Evolutionary conservation across 768 basidiomycete genomes (phyloP).

Genomic region (Kwoniella newhampshirensis): DNA sequence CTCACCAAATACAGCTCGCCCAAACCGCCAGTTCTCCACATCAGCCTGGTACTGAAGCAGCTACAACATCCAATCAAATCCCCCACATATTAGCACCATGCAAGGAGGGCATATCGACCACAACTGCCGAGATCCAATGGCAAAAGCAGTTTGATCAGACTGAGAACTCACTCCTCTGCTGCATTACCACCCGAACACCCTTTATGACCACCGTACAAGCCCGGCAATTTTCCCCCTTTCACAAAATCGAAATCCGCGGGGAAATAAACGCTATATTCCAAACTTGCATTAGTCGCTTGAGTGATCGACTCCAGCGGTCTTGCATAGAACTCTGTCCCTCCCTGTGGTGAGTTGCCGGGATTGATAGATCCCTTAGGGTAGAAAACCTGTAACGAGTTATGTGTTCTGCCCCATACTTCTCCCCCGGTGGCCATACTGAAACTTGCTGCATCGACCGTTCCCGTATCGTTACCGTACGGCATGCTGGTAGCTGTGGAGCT

Average conservation of each 20-base stretch:
- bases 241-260: conserved; percentile 73
- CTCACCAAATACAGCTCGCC: conserved; percentile 66
- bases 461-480: too few species aligned
- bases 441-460: conserved; percentile 11
- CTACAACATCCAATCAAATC: conserved; percentile 33
- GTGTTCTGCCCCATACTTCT: conserved; percentile 23
- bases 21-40: conserved; percentile 62
- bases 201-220: conserved; percentile 59
- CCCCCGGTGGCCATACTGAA: background rate
- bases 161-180: conserved; percentile 28
- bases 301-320: conserved; percentile 58
- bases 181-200: conserved; percentile 44
- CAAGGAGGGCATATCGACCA: background rate
- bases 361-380: conserved; percentile 72
- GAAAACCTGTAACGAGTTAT: conserved; percentile 60
- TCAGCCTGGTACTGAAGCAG: conserved; percentile 79
- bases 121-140: background rate
- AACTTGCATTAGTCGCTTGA: conserved; percentile 11
- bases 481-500: conserved; percentile 16
- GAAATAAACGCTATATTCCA: conserved; percentile 70
- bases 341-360: conserved; percentile 60
- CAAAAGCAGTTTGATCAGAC: background rate
- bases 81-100: too few species aligned
- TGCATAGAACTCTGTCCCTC: conserved; percentile 72
- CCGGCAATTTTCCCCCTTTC: conserved; percentile 77